Evolutionary conservation across 73 alveolate genomes (phyloP), one percentile per base, ranked within the genome.

Genomic region (Tetrahymena thermophila): DNA sequence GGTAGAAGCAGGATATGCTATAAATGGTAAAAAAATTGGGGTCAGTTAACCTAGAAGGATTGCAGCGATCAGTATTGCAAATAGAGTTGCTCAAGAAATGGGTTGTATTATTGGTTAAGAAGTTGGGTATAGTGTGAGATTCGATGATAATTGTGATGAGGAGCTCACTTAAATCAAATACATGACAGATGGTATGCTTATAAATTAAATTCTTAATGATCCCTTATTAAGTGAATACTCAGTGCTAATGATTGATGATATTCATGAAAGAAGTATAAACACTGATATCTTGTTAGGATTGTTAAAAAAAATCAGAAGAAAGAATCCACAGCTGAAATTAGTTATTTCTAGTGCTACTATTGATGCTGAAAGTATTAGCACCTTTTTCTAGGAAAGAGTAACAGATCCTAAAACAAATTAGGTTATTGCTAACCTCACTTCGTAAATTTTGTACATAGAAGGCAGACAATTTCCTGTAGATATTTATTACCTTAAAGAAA

Each of bases 161-260:
- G 97, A 97, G 85, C 94, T 94, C 94, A 98, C 99, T 23, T 97
- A 97, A 95, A 98, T 98, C 55, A 98, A 98, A 96, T 98, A 97
- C 83, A 96, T 98, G 97, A 98, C 99, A 71, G 99, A 98, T 96
- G 99, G 99, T n/a, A 98, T 98, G 96, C 97, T 98, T 56, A 94
- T 98, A n/a, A 93, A 98, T 85, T 98, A 98, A 85, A 98, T 98
- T 94, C 89, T 98, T 93, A 96, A 97, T 11, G 99, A 98, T 94
- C 99, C 99, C 35, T 94, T 97, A 71, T 95, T 98, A 43, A 96
- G 95, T 50, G 98, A 96, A 94, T 98, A 98, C 95, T 96, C 98
- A 28, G 99, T 97, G 14, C 95, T 98, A 16, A 98, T 98, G 96
- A 95, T 98, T 4, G 99, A 98, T 97, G 99, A 98, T 95, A 98